Percentiles rank a stretch among this genome's conserved stretches.
Conservation (phyloP, 345 rosid genomes). For the Eucalyptus regnans region DNA sequence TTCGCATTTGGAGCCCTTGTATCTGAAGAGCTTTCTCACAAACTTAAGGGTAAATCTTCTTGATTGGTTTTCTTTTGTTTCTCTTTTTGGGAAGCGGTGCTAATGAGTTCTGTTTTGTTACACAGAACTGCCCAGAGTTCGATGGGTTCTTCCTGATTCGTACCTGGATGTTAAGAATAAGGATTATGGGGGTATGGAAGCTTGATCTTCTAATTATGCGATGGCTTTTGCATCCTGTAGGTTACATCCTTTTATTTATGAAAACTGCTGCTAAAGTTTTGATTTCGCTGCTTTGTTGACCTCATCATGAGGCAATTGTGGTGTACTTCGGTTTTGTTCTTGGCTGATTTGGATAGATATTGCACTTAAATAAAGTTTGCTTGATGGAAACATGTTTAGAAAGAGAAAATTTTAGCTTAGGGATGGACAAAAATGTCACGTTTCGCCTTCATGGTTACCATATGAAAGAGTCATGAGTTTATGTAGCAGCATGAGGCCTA, state of each 20-base stretch:
- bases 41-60: conserved; percentile 51
- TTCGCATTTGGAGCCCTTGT: conserved; percentile 90
- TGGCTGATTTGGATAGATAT: background rate
- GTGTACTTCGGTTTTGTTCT: background rate
- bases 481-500: background rate
- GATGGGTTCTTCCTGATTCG: conserved; percentile 99
- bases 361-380: background rate
- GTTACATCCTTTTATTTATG: background rate
- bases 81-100: background rate
- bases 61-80: background rate
- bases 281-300: background rate
- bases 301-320: background rate
- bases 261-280: background rate
- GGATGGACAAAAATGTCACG: background rate
- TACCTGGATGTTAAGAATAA: conserved; percentile 87
- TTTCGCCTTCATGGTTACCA: background rate
- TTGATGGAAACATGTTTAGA: background rate
- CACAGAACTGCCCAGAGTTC: conserved; percentile 65
- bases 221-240: background rate
- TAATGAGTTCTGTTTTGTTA: background rate
- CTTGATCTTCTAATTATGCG: background rate
- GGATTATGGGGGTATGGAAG: conserved; percentile 77
- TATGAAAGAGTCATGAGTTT: background rate
- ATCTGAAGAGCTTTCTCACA: conserved; percentile 61
- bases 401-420: background rate